A percentile compares a stretch with the other conserved stretches of the same genome.
Conservation (phyloP, 805 yeast genomes). For the Metschnikowia kofuensis region DNA sequence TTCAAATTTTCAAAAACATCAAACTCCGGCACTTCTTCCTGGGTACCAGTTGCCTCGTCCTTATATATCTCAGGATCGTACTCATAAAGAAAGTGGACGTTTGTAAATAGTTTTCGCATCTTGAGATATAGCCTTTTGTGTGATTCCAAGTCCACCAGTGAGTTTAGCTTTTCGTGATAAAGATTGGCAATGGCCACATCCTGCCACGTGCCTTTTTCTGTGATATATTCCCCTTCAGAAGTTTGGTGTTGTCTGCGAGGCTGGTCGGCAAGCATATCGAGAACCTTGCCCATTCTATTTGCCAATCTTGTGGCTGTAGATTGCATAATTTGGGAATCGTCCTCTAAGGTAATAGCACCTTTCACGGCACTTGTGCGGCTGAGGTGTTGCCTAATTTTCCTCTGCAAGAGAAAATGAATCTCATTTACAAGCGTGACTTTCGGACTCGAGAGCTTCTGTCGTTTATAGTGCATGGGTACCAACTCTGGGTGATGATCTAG, state of each 20-base stretch:
- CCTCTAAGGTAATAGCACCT: background rate
- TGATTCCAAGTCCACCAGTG: conserved; percentile 3
- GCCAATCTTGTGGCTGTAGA: conserved; percentile 15
- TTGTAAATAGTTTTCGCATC: conserved; percentile 27
- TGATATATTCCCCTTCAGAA: background rate
- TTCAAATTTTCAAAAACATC: conserved; percentile 10
- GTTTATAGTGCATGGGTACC: conserved; percentile 3
- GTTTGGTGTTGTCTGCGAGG: background rate
- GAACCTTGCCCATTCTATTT: conserved; percentile 7
- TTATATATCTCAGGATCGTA: conserved; percentile 19
- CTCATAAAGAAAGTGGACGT: conserved; percentile 26
- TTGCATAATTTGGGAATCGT: conserved; percentile 7
- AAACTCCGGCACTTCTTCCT: conserved; percentile 12
- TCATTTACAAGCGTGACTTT: conserved; percentile 16
- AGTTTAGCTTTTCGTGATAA: conserved; percentile 1
- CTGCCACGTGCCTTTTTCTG: conserved; percentile 13
- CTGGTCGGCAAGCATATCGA: background rate
- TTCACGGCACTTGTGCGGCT: background rate
- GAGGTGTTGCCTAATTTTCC: conserved; percentile 4
- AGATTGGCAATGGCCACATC: conserved; percentile 13
- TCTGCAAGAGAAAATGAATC: conserved; percentile 13
- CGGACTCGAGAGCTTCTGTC: conserved; percentile 5
- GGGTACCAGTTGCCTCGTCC: conserved; percentile 4
- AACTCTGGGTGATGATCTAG: background rate
- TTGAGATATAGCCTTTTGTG: conserved; percentile 19